Percentiles rank a stretch among this genome's conserved stretches.
phyloP scores from a whole-genome alignment of 495 filamentous ascomycete species.

The Aspergillus hancockii region DNA sequence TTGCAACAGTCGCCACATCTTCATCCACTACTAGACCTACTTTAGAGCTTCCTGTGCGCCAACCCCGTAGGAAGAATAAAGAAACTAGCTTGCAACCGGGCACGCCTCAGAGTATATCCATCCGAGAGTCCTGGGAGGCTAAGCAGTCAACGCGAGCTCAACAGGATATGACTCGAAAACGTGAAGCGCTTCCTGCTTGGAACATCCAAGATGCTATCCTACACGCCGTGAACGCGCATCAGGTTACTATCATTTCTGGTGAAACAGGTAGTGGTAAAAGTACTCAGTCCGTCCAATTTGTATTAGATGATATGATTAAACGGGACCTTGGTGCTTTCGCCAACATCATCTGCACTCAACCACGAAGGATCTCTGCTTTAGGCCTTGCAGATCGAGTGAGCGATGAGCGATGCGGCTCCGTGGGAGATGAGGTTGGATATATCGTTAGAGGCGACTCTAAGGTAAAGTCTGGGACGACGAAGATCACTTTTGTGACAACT shows the following conservation, averaged over 20 bases:
- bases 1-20: constrained; percentile 62
- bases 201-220: constrained; percentile 75
- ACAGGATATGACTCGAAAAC: constrained; percentile 66
- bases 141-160: constrained; percentile 59
- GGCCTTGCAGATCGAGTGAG: constrained; percentile 92
- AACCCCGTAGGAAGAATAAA: constrained; percentile 46
- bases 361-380: constrained; percentile 89
- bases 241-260: constrained; percentile 94
- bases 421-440: constrained; percentile 92
- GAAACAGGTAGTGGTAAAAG: constrained; percentile 97
- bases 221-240: constrained; percentile 65
- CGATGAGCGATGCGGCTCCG: constrained; percentile 77
- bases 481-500: constrained; percentile 94
- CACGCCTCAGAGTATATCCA: constrained; percentile 39
- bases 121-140: constrained; percentile 53
- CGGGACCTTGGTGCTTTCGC: constrained; percentile 69
- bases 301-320: constrained; percentile 87
- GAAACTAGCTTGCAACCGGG: constrained; percentile 40
- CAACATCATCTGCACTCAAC: constrained; percentile 97
- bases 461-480: constrained; percentile 64
- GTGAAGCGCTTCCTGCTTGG: constrained; percentile 85
- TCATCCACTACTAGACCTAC: constrained; percentile 17
- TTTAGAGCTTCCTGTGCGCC: constrained; percentile 47
- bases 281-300: constrained; percentile 94
- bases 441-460: constrained; percentile 92